A percentile compares a stretch with the other conserved stretches of the same genome.
phyloP scores from a whole-genome alignment of 2,329 filamentous ascomycete species.

The Ascochyta pisi region DNA sequence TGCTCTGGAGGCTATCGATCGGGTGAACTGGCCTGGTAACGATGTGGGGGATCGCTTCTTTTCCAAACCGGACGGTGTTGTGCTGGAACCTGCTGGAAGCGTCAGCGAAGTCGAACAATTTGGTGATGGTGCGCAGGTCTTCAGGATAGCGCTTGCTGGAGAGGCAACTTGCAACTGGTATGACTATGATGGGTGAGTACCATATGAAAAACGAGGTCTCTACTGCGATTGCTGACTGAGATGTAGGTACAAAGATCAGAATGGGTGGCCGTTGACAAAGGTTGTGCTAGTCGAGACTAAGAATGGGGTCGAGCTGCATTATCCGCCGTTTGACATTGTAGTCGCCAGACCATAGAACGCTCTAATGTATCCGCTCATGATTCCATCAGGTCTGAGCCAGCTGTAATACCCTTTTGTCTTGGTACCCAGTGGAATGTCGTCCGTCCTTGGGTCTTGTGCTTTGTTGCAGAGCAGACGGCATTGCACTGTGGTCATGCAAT shows the following conservation, averaged over 20 bases:
- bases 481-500: too few species aligned
- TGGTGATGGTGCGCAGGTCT: constrained; percentile 35
- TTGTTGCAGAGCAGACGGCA: too few species aligned
- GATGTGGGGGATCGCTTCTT: constrained; percentile 24
- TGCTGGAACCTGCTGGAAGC: constrained; percentile 36
- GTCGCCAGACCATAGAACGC: constrained; percentile 6
- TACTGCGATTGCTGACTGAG: background rate
- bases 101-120: constrained; percentile 32
- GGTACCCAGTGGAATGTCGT: background rate
- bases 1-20: constrained; percentile 39
- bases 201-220: background rate
- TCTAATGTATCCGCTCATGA: background rate
- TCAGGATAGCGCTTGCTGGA: constrained; percentile 36
- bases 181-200: constrained; percentile 40
- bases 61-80: constrained; percentile 32
- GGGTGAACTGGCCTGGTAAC: constrained; percentile 32
- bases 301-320: constrained; percentile 32
- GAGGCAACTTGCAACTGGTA: constrained; percentile 40
- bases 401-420: background rate
- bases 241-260: constrained; percentile 36
- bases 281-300: constrained; percentile 33
- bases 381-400: too few species aligned
- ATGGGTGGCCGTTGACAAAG: constrained; percentile 42
- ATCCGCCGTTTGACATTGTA: constrained; percentile 40
- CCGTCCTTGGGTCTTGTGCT: background rate